A percentile compares a stretch with the other conserved stretches of the same genome.
Conservation (phyloP, 441 rosid genomes). For the Adansonia gregorii region DNA sequence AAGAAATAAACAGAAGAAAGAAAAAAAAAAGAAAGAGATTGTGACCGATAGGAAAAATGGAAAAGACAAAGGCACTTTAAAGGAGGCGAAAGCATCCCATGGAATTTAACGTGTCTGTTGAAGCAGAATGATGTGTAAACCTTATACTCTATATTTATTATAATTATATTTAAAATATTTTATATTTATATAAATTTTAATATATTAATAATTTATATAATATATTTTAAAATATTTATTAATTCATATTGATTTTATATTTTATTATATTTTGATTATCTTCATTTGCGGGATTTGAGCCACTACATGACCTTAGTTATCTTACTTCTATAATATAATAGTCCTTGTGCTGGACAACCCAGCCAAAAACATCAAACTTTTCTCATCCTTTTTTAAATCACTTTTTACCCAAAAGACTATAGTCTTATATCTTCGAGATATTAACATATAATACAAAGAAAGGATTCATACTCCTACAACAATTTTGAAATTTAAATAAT, state of each 20-base stretch:
- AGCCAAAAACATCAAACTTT: conserved; percentile 19
- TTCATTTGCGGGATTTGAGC: too few species aligned
- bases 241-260: too few species aligned
- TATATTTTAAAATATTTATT: too few species aligned
- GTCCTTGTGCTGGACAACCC: conserved; percentile 28
- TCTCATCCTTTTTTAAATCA: neutral
- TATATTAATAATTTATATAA: too few species aligned
- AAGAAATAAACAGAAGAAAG: neutral
- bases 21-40: neutral
- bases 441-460: neutral
- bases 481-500: neutral
- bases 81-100: conserved; percentile 9
- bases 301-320: too few species aligned
- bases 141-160: too few species aligned
- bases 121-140: too few species aligned
- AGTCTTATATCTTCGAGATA: neutral
- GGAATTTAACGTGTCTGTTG: conserved; percentile 26
- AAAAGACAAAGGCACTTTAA: conserved; percentile 16
- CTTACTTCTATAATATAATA: too few species aligned
- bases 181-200: too few species aligned
- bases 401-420: neutral
- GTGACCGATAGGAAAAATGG: neutral
- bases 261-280: too few species aligned
- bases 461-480: neutral
- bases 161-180: too few species aligned